Conservation (phyloP, 2,329 filamentous ascomycete genomes). For the Nannizzia gypsea region DNA sequence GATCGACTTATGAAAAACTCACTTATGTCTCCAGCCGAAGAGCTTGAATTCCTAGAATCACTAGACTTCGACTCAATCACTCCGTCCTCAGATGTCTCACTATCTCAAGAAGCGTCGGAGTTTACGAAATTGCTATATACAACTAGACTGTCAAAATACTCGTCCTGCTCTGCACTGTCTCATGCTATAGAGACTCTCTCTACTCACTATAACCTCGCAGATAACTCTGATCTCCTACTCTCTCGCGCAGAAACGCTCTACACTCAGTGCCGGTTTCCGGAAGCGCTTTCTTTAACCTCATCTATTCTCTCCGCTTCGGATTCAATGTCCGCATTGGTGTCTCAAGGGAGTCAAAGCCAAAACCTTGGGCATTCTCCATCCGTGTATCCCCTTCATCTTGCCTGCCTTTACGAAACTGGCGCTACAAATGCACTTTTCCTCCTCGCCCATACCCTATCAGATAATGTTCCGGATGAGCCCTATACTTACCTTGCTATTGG, state of each 20-base stretch:
- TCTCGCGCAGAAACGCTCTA: slow-evolving; percentile 84
- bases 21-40: slow-evolving; percentile 76
- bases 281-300: slow-evolving; percentile 73
- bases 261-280: slow-evolving; percentile 85
- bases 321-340: slow-evolving; percentile 38
- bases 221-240: slow-evolving; percentile 81
- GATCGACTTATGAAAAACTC: slow-evolving; percentile 96
- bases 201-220: slow-evolving; percentile 78
- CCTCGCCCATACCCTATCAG: slow-evolving; percentile 81
- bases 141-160: slow-evolving; percentile 88
- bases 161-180: slow-evolving; percentile 70
- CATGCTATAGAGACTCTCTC: slow-evolving; percentile 80
- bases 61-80: slow-evolving; percentile 79
- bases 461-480: slow-evolving; percentile 80
- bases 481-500: slow-evolving; percentile 91
- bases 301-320: slow-evolving; percentile 73
- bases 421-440: slow-evolving; percentile 84
- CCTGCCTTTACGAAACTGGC: slow-evolving; percentile 76
- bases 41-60: slow-evolving; percentile 78
- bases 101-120: slow-evolving; percentile 74
- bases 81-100: slow-evolving; percentile 47
- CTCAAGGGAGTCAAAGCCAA: slow-evolving; percentile 22
- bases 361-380: slow-evolving; percentile 35
- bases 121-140: slow-evolving; percentile 96
- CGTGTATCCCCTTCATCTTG: slow-evolving; percentile 81